These are phyloP conservation scores for Aspergillus ochraceus DNA, from an alignment of 2,329 filamentous ascomycete species.

Conservation along the genomic window DNA sequence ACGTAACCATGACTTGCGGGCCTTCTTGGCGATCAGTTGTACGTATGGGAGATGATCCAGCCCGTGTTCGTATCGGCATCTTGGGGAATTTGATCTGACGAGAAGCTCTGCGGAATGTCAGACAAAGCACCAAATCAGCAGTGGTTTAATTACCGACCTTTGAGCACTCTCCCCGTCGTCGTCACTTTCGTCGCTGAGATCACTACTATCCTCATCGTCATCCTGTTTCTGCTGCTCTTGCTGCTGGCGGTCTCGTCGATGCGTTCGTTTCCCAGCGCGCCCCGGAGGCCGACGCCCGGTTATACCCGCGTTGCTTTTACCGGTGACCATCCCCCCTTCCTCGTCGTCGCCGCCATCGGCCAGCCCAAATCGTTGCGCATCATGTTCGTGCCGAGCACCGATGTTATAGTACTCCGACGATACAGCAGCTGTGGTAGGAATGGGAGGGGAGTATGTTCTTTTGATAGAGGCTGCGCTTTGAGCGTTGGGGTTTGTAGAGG, in stretches of 20 bases:
- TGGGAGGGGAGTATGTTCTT: constrained; percentile 66
- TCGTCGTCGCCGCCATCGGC: constrained; percentile 59
- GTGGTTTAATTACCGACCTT: constrained; percentile 27
- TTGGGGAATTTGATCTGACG: constrained; percentile 96
- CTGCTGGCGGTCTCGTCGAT: constrained; percentile 42
- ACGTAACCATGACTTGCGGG: constrained; percentile 55
- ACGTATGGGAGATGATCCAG: constrained; percentile 83
- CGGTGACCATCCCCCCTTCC: constrained; percentile 64
- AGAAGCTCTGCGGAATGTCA: constrained; percentile 57
- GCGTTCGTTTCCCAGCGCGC: constrained; percentile 31
- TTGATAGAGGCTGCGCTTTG: constrained; percentile 54
- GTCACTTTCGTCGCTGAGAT: constrained; percentile 66
- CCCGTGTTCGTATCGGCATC: constrained; percentile 83
- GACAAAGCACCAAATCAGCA: neutral
- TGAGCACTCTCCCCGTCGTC: constrained; percentile 54
- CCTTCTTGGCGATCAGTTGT: constrained; percentile 46
- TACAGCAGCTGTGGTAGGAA: constrained; percentile 58
- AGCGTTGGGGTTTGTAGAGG: constrained; percentile 33
- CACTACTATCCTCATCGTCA: constrained; percentile 66
- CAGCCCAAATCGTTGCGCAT: constrained; percentile 20
- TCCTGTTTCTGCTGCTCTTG: constrained; percentile 56
- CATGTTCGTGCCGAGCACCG: constrained; percentile 33
- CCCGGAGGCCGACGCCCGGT: constrained; percentile 48
- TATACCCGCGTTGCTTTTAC: constrained; percentile 56
- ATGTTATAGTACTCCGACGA: constrained; percentile 64